Base-by-base conservation (phyloP, 495 filamentous ascomycete species). In the Evernia prunastri region DNA sequence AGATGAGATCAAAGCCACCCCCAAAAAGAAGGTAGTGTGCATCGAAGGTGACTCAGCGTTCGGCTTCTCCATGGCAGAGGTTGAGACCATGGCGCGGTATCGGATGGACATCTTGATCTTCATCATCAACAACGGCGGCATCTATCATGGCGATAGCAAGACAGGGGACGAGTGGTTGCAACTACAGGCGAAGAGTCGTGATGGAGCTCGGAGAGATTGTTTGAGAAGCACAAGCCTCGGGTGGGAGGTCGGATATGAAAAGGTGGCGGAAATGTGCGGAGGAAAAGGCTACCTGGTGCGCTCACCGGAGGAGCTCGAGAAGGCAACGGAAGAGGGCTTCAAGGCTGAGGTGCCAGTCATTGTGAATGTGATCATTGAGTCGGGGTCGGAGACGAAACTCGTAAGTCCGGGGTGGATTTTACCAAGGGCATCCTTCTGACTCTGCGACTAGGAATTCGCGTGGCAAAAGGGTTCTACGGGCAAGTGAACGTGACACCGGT, bases 71-170 rank as follows among this genome's bases (percentile, higher is more conserved):
- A 77, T 77, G 0, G 81, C 84, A 70, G 85, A 88, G 64, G 77
- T 88, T 35, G 85, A 88, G 69, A 88, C 85, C 1, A 85, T 88
- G 78, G 79, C 82, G 12, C 76, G 85, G n/a, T 85, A 83, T 66
- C 70, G 77, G 6, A 85, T 88, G 73, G 83, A 86, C 40, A 75
- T 85, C 12, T 68, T 88, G 59, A 79, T 88, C 43, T 80, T 84
- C 61, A 84, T 87, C 0, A 76, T 87, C 45, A 88, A 87, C 67
- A 88, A 88, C 67, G 80, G 82, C 0, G 85, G 85, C 8, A 78
- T 88, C 18, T 88, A 88, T 71, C 80, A 82, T 54, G 85, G 85
- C 0, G 82, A 84, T 56, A 71, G 70, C 8, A 73, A 74, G 37
- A 70, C 72, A 13, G 69, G 69, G 15, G 71, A 72, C 12, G 74